Conservation (phyloP, 2,329 filamentous ascomycete species). For the Pseudocercospora eumusae region DNA sequence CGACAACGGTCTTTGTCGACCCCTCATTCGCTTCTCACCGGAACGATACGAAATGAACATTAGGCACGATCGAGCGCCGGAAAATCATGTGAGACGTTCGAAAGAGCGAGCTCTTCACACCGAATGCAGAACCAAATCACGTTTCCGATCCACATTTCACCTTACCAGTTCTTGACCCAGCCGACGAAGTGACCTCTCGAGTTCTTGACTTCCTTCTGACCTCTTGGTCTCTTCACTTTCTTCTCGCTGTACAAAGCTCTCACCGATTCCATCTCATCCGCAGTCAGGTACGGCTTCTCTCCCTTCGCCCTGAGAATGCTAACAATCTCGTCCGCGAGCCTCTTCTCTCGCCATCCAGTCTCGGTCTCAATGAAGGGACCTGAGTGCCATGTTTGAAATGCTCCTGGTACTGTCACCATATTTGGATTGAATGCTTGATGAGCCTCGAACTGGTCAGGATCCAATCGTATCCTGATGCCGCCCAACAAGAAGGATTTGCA, state of each 20-base stretch:
- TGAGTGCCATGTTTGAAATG: not conserved
- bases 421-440: not conserved
- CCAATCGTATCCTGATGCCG: not conserved
- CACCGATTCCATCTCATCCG: not conserved
- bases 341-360: not conserved
- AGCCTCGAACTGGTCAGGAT: not conserved
- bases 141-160: not conserved
- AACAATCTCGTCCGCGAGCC: not conserved
- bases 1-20: not conserved
- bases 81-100: no score
- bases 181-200: not conserved
- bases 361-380: not conserved
- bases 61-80: no score
- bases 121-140: no score
- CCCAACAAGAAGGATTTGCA: not conserved
- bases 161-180: not conserved
- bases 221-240: not conserved
- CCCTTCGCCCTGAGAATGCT: not conserved
- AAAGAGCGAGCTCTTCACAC: no score
- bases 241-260: not conserved
- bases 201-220: not conserved
- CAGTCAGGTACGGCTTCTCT: not conserved
- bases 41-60: no score
- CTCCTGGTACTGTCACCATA: not conserved
- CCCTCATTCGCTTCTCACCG: slow-evolving; percentile 8